phyloP scores from a whole-genome alignment of 2,329 filamentous ascomycete species.

The Chrysosporium keratinophilum region DNA sequence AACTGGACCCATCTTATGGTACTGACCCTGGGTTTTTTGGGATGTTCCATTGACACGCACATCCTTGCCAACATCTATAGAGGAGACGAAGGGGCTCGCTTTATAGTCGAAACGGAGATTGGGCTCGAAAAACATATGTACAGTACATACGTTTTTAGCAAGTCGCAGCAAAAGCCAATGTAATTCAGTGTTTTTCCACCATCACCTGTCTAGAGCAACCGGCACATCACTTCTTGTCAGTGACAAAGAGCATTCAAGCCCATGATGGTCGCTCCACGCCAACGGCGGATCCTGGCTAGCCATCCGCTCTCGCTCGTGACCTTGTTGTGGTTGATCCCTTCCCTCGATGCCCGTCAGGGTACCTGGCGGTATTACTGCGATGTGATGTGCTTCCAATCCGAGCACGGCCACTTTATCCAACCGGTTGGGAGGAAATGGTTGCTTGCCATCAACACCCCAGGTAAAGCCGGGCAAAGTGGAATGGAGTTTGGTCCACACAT shows the following conservation, averaged over 20 bases:
- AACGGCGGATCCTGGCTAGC: not conserved
- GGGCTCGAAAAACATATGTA: too few relatives aligned
- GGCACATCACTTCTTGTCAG: not conserved
- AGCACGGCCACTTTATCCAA: slow-evolving; percentile 32
- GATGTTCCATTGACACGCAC: too few relatives aligned
- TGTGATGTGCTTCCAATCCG: slow-evolving; percentile 20
- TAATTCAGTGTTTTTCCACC: too few relatives aligned
- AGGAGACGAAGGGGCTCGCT: too few relatives aligned
- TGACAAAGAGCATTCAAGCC: not conserved
- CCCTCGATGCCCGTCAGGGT: slow-evolving; percentile 3
- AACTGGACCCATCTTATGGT: too few relatives aligned
- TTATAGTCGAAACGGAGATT: too few relatives aligned
- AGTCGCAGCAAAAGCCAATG: too few relatives aligned
- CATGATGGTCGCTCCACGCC: slow-evolving; percentile 8
- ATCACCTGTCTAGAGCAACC: too few relatives aligned
- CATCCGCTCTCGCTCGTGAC: not conserved
- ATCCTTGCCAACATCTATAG: too few relatives aligned
- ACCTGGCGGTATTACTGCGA: slow-evolving; percentile 19
- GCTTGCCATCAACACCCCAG: slow-evolving; percentile 30
- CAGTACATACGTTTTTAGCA: too few relatives aligned
- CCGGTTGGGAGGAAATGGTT: slow-evolving; percentile 26
- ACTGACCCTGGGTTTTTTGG: too few relatives aligned
- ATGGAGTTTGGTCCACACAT: slow-evolving; percentile 28
- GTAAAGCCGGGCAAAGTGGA: slow-evolving; percentile 28
- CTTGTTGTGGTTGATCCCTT: not conserved